phyloP scores from a whole-genome alignment of 805 yeast genomes.

The Dipodascus albidus region DNA sequence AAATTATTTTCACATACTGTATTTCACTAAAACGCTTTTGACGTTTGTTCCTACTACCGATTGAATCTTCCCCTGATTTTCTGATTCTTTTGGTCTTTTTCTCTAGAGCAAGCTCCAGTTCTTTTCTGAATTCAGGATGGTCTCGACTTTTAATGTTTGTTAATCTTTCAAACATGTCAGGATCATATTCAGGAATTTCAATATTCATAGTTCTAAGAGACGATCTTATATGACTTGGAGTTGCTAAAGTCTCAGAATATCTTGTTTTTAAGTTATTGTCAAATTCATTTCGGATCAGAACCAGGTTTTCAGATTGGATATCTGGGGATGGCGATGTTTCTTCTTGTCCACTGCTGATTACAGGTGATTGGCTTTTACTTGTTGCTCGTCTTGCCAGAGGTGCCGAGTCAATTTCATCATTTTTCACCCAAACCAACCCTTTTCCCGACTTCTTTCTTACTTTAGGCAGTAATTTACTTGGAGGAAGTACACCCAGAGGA shows the following conservation, averaged over 20 bases:
- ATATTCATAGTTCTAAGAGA: conserved; percentile 10
- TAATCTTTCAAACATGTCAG: conserved; percentile 2
- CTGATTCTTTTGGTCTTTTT: conserved; percentile 1
- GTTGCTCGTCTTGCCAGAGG: not conserved
- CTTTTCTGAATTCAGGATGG: conserved; percentile 8
- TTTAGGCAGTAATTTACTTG: conserved; percentile 30
- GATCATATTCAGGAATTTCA: conserved; percentile 7
- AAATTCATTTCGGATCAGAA: not conserved
- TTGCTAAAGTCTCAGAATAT: not conserved
- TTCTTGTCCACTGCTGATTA: not conserved
- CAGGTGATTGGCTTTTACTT: not conserved
- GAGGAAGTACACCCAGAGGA: conserved; percentile 61
- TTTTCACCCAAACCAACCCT: conserved; percentile 19
- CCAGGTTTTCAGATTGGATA: conserved; percentile 1
- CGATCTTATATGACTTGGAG: conserved; percentile 3
- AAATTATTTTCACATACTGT: no score
- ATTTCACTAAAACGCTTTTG: conserved; percentile 29
- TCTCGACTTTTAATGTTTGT: conserved; percentile 11
- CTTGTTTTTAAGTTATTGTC: not conserved
- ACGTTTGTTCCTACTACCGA: conserved; percentile 17
- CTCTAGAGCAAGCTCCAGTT: not conserved
- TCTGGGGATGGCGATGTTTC: not conserved
- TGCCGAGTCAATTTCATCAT: conserved; percentile 5
- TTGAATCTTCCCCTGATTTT: conserved; percentile 2
- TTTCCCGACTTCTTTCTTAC: conserved; percentile 44